phyloP scores from a whole-genome alignment of 345 rosid species.

The Dimocarpus longan region DNA sequence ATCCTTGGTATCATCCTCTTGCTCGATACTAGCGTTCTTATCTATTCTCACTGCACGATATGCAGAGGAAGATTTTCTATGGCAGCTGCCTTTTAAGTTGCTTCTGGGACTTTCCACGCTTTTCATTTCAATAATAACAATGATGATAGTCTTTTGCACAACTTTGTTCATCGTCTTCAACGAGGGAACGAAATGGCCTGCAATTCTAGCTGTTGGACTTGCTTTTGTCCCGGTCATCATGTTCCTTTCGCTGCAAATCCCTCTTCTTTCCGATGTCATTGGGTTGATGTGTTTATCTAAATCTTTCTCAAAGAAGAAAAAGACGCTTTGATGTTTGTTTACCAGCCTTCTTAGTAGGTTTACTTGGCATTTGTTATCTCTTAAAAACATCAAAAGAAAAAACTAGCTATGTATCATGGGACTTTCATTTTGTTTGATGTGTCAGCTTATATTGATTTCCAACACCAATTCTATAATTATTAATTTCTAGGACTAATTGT shows the following conservation, averaged over 20 bases:
- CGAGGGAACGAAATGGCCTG: not conserved
- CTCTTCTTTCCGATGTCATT: not conserved
- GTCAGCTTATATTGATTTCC: too few species aligned
- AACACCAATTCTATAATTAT: too few species aligned
- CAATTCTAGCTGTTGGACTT: not conserved
- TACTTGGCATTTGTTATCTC: too few species aligned
- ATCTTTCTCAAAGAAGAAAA: not conserved
- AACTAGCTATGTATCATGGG: too few species aligned
- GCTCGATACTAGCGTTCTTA: too few species aligned
- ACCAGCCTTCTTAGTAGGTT: too few species aligned
- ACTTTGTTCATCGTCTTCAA: not conserved
- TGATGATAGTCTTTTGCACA: slow-evolving; percentile 17
- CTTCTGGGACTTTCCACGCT: not conserved
- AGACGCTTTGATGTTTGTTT: too few species aligned
- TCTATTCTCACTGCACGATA: too few species aligned
- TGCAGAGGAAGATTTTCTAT: too few species aligned
- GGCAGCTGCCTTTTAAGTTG: slow-evolving; percentile 1
- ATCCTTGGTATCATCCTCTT: not conserved
- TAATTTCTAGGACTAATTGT: too few species aligned
- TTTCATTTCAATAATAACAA: slow-evolving; percentile 11
- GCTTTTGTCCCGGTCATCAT: not conserved
- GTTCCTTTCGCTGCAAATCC: slow-evolving; percentile 5
- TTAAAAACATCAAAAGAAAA: too few species aligned
- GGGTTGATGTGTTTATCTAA: not conserved
- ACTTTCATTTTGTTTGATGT: too few species aligned